phyloP scores from a whole-genome alignment of 2,329 filamentous ascomycete genomes.

The Arthrobotrys iridis region DNA sequence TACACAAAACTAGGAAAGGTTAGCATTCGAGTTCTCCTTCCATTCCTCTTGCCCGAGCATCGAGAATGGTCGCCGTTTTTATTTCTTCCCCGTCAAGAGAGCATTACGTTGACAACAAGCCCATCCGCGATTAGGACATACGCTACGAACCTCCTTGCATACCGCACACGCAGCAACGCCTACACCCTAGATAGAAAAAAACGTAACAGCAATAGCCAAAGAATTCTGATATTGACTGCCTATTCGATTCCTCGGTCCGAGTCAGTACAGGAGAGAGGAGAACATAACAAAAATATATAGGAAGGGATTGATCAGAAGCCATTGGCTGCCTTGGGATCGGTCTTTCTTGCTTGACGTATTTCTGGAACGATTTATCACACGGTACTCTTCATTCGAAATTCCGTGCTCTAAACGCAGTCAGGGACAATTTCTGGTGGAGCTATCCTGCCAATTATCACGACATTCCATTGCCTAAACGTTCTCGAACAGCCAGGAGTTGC shows the following conservation, averaged over 20 bases:
- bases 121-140: constrained; percentile 38
- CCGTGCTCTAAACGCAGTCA: constrained; percentile 49
- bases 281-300: constrained; percentile 9
- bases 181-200: constrained; percentile 41
- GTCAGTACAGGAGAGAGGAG: constrained; percentile 28
- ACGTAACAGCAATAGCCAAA: constrained; percentile 48
- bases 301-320: constrained; percentile 44
- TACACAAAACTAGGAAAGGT: constrained; percentile 33
- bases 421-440: constrained; percentile 44
- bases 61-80: constrained; percentile 48
- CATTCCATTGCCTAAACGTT: constrained; percentile 54
- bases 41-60: constrained; percentile 33
- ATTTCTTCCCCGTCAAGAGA: constrained; percentile 15
- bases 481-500: constrained; percentile 53
- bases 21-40: constrained; percentile 13
- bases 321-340: constrained; percentile 41
- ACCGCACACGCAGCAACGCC: constrained; percentile 40
- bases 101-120: constrained; percentile 38
- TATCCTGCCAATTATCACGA: constrained; percentile 40
- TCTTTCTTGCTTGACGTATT: constrained; percentile 26
- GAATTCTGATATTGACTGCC: constrained; percentile 49
- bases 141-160: constrained; percentile 50
- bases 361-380: constrained; percentile 36
- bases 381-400: constrained; percentile 33
- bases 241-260: constrained; percentile 48